Base-by-base conservation (phyloP, 1,284 basidiomycete species). In the Golubevia pallescens region DNA sequence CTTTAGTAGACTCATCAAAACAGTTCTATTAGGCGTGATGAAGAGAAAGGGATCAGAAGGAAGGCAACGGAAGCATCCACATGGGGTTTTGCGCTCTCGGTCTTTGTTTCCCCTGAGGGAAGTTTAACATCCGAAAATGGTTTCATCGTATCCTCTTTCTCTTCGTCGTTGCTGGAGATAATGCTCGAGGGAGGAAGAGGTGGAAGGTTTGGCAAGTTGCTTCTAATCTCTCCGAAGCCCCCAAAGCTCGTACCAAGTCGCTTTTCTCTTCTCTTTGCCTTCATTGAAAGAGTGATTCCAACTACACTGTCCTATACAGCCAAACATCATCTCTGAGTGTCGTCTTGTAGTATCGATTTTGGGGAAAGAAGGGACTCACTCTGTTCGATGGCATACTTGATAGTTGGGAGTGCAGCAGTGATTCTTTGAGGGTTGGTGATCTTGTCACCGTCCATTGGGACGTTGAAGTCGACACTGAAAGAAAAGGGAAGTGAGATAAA, bases 351-450 rank as follows among this genome's bases (percentile, higher is more conserved):
- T n/a, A 10, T 5, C 3, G 34, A 38, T 10, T 38, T 4, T 5
- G 34, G 34, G 34, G 34, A 38, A 38, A 10, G 34, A 38, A 38
- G 34, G 19, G 58, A 61, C 88, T 73, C 77, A 92, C 94, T 92
- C 75, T 94, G 89, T 62, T 95, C 92, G 71, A 98, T 89, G 28
- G 96, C 94, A 87, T 96, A 95, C 87, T 93, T 91, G 88, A 99
- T 93, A 51, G 96, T 97, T 54, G 97, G 97, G 65, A 99, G 88
- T 51, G 96, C 96, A 57, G 95, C 96, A 57, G 94, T 92, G 87
- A 99, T 97, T 87, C 96, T 93, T 93, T 85, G 82, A 75, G 94
- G 93, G 89, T 98, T 99, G 63, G 96, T 97, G 89, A 99, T 96
- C 86, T 92, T 91, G 65, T 92, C 89, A 88, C 88, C 88, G 80